These are phyloP conservation scores for Gnaphalium uliginosum DNA, from an alignment of 129 eudicot genomes.

Conservation along the genomic window DNA sequence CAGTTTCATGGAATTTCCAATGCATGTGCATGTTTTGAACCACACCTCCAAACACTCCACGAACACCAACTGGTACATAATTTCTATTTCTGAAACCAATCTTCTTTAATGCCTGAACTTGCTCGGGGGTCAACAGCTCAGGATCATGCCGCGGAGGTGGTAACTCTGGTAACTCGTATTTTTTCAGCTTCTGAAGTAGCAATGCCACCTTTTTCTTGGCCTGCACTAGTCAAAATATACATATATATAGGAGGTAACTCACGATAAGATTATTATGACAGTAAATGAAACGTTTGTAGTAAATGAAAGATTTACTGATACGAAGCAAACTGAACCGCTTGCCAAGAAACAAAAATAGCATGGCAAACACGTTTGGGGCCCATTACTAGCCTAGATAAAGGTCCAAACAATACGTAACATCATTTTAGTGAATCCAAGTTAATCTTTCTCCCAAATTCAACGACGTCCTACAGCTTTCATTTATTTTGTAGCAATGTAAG, in stretches of 20 bases:
- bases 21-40: conserved; percentile 99
- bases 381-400: neutral
- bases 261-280: neutral
- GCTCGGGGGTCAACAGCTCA: conserved; percentile 87
- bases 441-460: neutral
- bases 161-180: conserved; percentile 91
- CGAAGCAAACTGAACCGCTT: neutral
- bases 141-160: conserved; percentile 96
- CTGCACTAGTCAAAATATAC: conserved; percentile 42
- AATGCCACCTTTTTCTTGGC: conserved; percentile 99
- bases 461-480: neutral
- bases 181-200: conserved; percentile 96
- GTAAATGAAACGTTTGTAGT: neutral
- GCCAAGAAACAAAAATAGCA: neutral
- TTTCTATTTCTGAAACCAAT: conserved; percentile 89
- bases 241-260: neutral
- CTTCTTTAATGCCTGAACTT: conserved; percentile 82
- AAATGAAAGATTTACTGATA: neutral
- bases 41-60: conserved; percentile 99
- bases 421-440: neutral
- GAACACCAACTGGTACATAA: conserved; percentile 95
- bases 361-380: neutral
- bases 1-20: conserved; percentile 98
- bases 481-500: neutral
- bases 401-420: neutral